phyloP scores from a whole-genome alignment of 2,329 filamentous ascomycete species.

The Grosmannia clavigera region DNA sequence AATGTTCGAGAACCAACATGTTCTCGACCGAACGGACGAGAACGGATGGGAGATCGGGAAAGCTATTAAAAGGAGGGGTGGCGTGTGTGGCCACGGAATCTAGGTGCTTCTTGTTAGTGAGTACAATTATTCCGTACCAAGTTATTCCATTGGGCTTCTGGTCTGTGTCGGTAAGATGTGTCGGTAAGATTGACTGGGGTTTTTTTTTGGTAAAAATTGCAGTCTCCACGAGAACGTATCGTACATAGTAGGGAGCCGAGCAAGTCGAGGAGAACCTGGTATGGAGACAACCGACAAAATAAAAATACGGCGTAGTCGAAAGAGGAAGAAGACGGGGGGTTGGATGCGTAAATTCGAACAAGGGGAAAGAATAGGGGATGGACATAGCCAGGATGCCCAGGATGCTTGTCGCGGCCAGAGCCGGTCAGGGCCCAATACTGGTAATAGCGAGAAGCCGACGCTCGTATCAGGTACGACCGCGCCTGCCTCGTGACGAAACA shows the following conservation, averaged over 20 bases:
- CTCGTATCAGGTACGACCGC: neutral
- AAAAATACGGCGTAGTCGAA: neutral
- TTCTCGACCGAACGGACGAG: neutral
- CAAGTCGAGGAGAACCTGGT: neutral
- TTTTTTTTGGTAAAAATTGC: neutral
- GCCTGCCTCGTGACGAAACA: neutral
- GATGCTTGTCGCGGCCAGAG: too few species aligned
- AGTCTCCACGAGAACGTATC: neutral
- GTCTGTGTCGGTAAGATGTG: too few species aligned
- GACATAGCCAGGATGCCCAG: too few species aligned
- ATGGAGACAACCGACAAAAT: neutral
- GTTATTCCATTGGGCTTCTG: neutral
- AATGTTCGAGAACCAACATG: neutral
- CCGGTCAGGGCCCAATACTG: too few species aligned
- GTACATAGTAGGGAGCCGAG: neutral
- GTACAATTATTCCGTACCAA: too few species aligned
- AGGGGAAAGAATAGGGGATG: too few species aligned
- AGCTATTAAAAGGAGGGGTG: constrained; percentile 2
- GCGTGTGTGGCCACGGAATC: neutral
- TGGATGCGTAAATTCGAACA: neutral
- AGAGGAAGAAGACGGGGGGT: neutral
- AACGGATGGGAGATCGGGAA: neutral
- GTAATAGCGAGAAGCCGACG: neutral
- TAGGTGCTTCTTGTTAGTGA: neutral
- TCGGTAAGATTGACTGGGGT: neutral